A percentile compares a stretch with the other conserved stretches of the same genome.
Evolutionary conservation across 73 alveolate genomes (phyloP).

Genomic region (Symbiodinium natans): DNA sequence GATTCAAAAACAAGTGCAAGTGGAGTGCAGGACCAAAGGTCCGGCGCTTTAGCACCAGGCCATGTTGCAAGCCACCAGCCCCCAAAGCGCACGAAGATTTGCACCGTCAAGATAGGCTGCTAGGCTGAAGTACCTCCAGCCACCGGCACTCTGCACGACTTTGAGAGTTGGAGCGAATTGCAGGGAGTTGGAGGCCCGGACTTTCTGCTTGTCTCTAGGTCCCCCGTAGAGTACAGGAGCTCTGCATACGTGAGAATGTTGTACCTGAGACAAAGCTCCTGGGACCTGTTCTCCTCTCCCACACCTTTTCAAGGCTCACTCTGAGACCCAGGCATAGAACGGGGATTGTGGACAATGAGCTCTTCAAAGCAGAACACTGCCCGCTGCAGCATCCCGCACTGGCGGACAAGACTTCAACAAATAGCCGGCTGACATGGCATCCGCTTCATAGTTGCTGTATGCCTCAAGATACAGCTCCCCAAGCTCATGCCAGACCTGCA

Average conservation of each 20-base stretch:
- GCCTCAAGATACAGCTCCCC: conserved; percentile 76
- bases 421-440: no score
- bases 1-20: not conserved
- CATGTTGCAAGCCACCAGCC: conserved; percentile 65
- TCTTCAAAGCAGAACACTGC: conserved; percentile 87
- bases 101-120: conserved; percentile 56
- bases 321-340: not conserved
- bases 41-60: not conserved
- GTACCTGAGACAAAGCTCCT: no score
- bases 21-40: not conserved
- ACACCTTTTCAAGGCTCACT: no score
- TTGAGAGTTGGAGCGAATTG: not conserved
- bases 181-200: not conserved
- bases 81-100: conserved; percentile 84
- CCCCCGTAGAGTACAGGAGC: conserved; percentile 85
- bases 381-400: conserved; percentile 61
- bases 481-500: conserved; percentile 84
- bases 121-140: conserved; percentile 50
- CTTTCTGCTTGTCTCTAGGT: conserved; percentile 59
- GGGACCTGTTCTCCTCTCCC: no score
- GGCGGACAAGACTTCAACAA: no score
- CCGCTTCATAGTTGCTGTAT: no score
- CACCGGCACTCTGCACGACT: not conserved
- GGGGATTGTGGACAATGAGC: conserved; percentile 87
- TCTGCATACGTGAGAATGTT: conserved; percentile 72